These are phyloP conservation scores for Priceomyces haplophilus DNA, from an alignment of 805 yeast species.

Conservation along the genomic window DNA sequence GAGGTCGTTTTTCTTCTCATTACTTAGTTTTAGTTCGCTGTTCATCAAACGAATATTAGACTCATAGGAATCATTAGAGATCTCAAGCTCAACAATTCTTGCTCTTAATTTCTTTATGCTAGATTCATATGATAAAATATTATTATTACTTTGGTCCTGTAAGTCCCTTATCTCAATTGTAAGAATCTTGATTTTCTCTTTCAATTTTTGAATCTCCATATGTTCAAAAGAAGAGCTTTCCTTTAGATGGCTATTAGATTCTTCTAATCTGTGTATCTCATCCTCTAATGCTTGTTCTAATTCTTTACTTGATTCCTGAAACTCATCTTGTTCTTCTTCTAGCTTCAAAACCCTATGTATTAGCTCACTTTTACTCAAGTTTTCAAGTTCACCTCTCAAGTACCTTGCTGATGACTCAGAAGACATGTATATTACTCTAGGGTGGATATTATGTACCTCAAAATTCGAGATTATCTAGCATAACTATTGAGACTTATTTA, in stretches of 20 bases:
- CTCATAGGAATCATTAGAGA: constrained; percentile 41
- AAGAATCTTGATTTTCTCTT: constrained; percentile 12
- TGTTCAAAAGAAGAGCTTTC: constrained; percentile 16
- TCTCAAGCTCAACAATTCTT: constrained; percentile 38
- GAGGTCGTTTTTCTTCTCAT: constrained; percentile 40
- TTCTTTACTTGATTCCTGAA: constrained; percentile 43
- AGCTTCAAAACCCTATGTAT: constrained; percentile 31
- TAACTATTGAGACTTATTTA: too few species aligned
- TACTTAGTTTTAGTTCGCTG: constrained; percentile 31
- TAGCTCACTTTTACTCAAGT: constrained; percentile 18
- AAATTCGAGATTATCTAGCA: too few species aligned
- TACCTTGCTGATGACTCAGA: background rate
- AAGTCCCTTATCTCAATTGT: constrained; percentile 19
- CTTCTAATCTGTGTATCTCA: constrained; percentile 37
- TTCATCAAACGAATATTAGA: constrained; percentile 34
- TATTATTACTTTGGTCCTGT: constrained; percentile 11
- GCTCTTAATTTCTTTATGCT: constrained; percentile 23
- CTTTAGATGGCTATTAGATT: constrained; percentile 17
- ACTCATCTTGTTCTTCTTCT: constrained; percentile 38
- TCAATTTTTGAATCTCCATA: constrained; percentile 16
- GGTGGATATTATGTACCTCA: background rate
- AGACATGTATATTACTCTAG: background rate
- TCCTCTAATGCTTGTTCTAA: constrained; percentile 44
- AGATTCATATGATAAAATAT: constrained; percentile 16
- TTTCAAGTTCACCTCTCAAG: constrained; percentile 1